These are phyloP conservation scores for Rhodamnia rubescens DNA, from an alignment of 345 rosid genomes.

Conservation along the genomic window DNA sequence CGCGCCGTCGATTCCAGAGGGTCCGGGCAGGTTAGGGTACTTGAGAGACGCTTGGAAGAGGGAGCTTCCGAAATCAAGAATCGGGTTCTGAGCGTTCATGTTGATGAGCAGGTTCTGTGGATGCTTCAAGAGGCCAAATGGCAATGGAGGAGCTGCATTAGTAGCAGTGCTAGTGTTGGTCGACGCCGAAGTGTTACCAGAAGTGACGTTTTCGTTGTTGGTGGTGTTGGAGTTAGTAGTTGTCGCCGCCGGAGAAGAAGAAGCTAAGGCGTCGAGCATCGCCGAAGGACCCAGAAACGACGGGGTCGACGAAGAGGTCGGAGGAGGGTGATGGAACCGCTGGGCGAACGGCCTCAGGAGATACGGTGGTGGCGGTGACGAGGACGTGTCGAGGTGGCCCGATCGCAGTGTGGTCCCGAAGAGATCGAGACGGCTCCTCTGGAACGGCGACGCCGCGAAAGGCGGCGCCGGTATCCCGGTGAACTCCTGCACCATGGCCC, in stretches of 20 bases:
- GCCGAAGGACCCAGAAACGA: constrained; percentile 4
- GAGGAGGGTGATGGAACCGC: constrained; percentile 24
- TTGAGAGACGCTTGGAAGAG: constrained; percentile 40
- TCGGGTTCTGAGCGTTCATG: constrained; percentile 37
- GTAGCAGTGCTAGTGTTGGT: background rate
- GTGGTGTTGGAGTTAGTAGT: background rate
- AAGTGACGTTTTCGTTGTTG: background rate
- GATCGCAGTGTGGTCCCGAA: constrained; percentile 37
- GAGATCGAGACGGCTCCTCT: constrained; percentile 55
- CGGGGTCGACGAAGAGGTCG: constrained; percentile 11
- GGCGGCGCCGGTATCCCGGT: constrained; percentile 96
- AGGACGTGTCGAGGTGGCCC: constrained; percentile 17
- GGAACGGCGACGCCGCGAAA: constrained; percentile 46
- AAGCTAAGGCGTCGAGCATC: constrained; percentile 22
- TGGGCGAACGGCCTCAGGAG: constrained; percentile 16
- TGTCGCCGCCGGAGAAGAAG: background rate
- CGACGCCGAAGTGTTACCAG: background rate
- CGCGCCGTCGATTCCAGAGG: constrained; percentile 7
- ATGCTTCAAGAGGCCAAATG: constrained; percentile 7
- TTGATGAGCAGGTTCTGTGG: constrained; percentile 20
- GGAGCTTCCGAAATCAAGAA: constrained; percentile 44
- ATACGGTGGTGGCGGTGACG: constrained; percentile 29
- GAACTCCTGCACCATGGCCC: constrained; percentile 98
- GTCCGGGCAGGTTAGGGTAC: constrained; percentile 20
- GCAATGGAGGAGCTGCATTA: background rate